Base-by-base conservation (phyloP, 2,329 filamentous ascomycete genomes). In the Botrytis fragariae region DNA sequence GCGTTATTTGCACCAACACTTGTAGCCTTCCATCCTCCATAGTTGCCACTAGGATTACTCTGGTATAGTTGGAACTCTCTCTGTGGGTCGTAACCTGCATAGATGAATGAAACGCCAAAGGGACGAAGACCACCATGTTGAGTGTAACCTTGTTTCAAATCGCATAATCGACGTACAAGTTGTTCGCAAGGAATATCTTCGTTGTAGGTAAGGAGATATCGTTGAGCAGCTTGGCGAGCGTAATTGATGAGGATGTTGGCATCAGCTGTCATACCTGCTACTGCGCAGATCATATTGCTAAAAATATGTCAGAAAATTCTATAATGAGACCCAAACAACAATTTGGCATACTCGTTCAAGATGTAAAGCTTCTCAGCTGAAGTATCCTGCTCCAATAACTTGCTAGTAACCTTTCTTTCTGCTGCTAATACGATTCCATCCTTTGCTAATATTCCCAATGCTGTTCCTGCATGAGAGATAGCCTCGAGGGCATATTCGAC, bases 191-290 rank as follows among this genome's bases (percentile, higher is more conserved):
- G 96, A 77, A 99, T 99, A 82, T 99, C 96, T 92, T 98, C 95
- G 87, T 98, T 97, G 89, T 99, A 99, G 80, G 95, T 99, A 78
- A 97, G 90, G 83, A 99, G 95, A 86, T 99, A 98, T 82, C 92
- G 91, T 86, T 99, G 96, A 80, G 96, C 96, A 80, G 93, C 93
- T 89, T 97, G 94, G 80, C 96, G 94, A 83, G 96, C 97, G 85
- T 97, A 98, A 88, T 99, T 99, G 90, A 99, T 99, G 83, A 99
- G 94, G 84, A 99, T 99, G 87, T 99, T 99, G 84, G 96, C 96
- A 83, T 99, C 96, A 81, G 96, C 96, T 63, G 95, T 99, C 95
- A 99, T 98, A 82, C 96, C 96, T 80, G 96, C 96, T 74, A 99
- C 96, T 75, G 96, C 96, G 84, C 95, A 98, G 85, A 99, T 98